Evolutionary conservation across 768 basidiomycete genomes (phyloP).

Genomic region (Kwoniella botswanensis): DNA sequence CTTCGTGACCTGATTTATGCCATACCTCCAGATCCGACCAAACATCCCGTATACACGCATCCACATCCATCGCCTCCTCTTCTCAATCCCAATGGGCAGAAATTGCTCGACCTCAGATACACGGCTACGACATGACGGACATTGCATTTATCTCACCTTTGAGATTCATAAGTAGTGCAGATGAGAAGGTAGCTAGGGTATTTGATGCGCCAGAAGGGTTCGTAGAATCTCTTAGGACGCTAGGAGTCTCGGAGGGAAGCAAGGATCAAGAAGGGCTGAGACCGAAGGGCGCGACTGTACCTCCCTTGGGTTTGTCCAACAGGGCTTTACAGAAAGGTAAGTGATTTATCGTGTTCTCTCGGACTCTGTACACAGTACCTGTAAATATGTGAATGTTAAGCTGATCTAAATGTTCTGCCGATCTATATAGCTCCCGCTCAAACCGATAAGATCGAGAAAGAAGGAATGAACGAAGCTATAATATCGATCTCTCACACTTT

Average conservation of each 20-base stretch:
- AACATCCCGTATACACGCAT: conserved; percentile 84
- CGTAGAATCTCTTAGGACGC: conserved; percentile 66
- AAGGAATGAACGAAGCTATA: conserved; percentile 45
- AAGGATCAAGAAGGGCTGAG: conserved; percentile 19
- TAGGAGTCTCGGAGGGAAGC: conserved; percentile 57
- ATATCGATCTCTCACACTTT: conserved; percentile 55
- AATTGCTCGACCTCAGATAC: conserved; percentile 88
- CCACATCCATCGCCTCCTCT: conserved; percentile 1
- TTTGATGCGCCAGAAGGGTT: conserved; percentile 90
- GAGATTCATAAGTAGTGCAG: conserved; percentile 86
- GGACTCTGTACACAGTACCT: background rate
- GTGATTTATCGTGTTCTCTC: conserved; percentile 20
- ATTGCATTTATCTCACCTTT: conserved; percentile 75
- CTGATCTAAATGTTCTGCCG: conserved; percentile 17
- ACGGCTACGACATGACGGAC: conserved; percentile 90
- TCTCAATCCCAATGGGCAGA: conserved; percentile 61
- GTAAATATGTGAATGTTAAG: background rate
- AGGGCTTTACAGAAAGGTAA: conserved; percentile 79
- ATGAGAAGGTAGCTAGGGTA: conserved; percentile 92
- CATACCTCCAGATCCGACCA: conserved; percentile 72
- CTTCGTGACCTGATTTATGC: too few species aligned
- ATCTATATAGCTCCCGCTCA: conserved; percentile 30
- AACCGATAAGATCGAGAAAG: conserved; percentile 29
- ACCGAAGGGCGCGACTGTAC: conserved; percentile 75
- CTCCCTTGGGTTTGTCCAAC: conserved; percentile 92